Percentiles rank a stretch among this genome's conserved stretches.
These are phyloP conservation scores for Halophytophthora batemanensis DNA, from an alignment of 352 stramenopile species.

Conservation along the genomic window DNA sequence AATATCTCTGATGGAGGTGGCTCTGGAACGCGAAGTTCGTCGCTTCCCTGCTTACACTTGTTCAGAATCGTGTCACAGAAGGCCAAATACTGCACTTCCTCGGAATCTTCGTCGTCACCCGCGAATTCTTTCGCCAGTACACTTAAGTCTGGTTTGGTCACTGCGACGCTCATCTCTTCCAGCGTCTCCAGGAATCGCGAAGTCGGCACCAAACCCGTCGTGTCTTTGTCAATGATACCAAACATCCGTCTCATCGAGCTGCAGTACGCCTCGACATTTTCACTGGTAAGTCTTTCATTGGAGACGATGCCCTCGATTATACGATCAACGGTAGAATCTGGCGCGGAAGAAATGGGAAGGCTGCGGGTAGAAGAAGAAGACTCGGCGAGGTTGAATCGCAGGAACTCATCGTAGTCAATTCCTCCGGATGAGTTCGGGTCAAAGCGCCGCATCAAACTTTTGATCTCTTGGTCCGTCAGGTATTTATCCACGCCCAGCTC, in stretches of 20 bases:
- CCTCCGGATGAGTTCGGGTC: slow-evolving; percentile 62
- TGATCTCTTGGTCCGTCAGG: slow-evolving; percentile 71
- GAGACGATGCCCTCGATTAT: slow-evolving; percentile 51
- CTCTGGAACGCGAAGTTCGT: slow-evolving; percentile 16
- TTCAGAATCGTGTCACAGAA: slow-evolving; percentile 60
- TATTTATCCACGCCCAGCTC: slow-evolving; percentile 76
- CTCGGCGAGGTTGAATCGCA: slow-evolving; percentile 72
- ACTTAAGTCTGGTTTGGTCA: slow-evolving; percentile 38
- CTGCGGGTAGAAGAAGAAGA: slow-evolving; percentile 46
- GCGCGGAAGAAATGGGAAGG: slow-evolving; percentile 20
- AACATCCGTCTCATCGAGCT: slow-evolving; percentile 78
- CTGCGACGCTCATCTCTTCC: slow-evolving; percentile 52
- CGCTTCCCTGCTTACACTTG: slow-evolving; percentile 36
- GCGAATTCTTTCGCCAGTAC: slow-evolving; percentile 45
- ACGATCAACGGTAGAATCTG: slow-evolving; percentile 29
- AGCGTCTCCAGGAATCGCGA: slow-evolving; percentile 57
- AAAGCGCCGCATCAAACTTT: slow-evolving; percentile 76
- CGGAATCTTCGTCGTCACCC: slow-evolving; percentile 16
- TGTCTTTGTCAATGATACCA: slow-evolving; percentile 76
- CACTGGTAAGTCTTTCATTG: slow-evolving; percentile 42
- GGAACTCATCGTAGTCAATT: slow-evolving; percentile 73
- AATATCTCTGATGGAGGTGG: slow-evolving; percentile 42
- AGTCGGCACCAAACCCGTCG: slow-evolving; percentile 39
- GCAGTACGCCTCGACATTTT: slow-evolving; percentile 49
- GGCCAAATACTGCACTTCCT: slow-evolving; percentile 42